Percentiles rank a stretch among this genome's conserved stretches.
phyloP scores from a whole-genome alignment of 805 yeast species.

The Candida rishiriensis region DNA sequence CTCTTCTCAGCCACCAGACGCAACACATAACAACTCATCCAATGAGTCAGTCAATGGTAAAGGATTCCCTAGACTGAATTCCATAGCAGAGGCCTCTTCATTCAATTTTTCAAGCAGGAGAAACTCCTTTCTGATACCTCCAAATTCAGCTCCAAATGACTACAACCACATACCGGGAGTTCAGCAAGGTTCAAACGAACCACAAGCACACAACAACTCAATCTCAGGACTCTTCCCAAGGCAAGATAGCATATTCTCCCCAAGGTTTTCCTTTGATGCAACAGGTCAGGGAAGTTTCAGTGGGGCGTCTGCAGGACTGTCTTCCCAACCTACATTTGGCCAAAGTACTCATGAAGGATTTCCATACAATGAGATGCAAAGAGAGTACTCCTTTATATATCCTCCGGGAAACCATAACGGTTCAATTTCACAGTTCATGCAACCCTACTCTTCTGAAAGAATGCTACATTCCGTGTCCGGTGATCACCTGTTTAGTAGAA shows the following conservation, averaged over 20 bases:
- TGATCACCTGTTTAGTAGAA: constrained; percentile 30
- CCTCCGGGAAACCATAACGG: constrained; percentile 19
- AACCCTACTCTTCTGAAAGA: constrained; percentile 26
- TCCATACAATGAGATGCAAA: constrained; percentile 22
- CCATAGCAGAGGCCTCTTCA: constrained; percentile 23
- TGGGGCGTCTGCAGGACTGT: constrained; percentile 6
- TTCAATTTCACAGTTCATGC: constrained; percentile 16
- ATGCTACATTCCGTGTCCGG: constrained; percentile 13
- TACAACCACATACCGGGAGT: constrained; percentile 7
- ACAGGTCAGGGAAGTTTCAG: constrained; percentile 16
- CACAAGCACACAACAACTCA: constrained; percentile 12
- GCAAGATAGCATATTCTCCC: constrained; percentile 27
- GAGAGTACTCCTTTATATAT: constrained; percentile 24
- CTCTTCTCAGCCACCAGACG: constrained; percentile 22
- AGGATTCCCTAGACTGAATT: constrained; percentile 14
- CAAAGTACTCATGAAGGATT: constrained; percentile 18
- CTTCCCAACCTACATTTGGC: constrained; percentile 7
- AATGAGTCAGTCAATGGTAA: constrained; percentile 13
- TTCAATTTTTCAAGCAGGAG: constrained; percentile 24
- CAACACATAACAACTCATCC: constrained; percentile 12
- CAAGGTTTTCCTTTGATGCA: constrained; percentile 27
- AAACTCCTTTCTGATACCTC: constrained; percentile 21
- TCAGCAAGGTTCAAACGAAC: constrained; percentile 5
- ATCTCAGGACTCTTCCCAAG: constrained; percentile 21
- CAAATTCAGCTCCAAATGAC: constrained; percentile 13